phyloP scores from a whole-genome alignment of 352 stramenopile species.

The Blastocystis sp. region DNA sequence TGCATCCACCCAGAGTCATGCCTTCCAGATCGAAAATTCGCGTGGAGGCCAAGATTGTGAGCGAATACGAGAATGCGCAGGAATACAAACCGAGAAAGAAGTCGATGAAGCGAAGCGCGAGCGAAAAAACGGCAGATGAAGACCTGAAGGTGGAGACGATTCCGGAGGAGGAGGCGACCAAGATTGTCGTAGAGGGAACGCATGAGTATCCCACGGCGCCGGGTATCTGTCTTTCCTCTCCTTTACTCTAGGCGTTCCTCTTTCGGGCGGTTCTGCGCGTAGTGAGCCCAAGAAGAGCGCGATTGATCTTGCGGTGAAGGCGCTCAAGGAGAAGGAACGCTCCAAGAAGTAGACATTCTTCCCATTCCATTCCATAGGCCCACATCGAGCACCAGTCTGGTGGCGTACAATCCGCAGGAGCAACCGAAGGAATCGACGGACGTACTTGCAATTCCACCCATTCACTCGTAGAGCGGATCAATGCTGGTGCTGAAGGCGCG shows the following conservation, averaged over 20 bases:
- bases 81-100: conserved; percentile 21
- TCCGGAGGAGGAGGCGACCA: conserved; percentile 33
- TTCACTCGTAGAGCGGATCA: neutral
- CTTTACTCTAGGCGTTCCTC: conserved; percentile 4
- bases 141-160: conserved; percentile 32
- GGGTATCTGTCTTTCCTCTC: neutral
- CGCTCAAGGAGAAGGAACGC: conserved; percentile 15
- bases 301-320: conserved; percentile 33
- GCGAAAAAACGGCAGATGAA: neutral
- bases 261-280: neutral
- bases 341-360: neutral
- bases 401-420: conserved; percentile 9
- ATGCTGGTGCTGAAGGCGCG: neutral
- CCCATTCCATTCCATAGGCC: neutral
- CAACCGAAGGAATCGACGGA: neutral
- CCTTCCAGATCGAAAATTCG: neutral
- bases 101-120: neutral
- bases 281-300: neutral
- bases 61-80: conserved; percentile 12
- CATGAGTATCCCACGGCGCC: conserved; percentile 20
- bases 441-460: no score
- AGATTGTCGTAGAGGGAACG: conserved; percentile 11
- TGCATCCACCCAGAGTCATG: neutral
- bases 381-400: neutral
- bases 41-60: neutral